Evolutionary conservation across 176 grass and related monocot species (phyloP).

Genomic region (Oryza meridionalis): DNA sequence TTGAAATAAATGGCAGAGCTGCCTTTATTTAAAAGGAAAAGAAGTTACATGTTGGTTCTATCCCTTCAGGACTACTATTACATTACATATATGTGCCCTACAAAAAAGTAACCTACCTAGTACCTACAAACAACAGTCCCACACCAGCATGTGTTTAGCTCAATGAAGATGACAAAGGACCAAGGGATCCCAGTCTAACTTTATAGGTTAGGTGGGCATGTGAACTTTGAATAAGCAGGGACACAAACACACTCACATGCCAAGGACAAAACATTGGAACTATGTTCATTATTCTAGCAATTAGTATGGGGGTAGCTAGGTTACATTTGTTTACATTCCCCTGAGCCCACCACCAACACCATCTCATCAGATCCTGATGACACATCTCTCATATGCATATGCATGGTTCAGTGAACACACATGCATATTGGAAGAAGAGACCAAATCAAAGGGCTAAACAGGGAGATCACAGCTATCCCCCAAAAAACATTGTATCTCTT

Average conservation of each 20-base stretch:
- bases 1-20: too few relatives aligned
- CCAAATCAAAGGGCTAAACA: neutral
- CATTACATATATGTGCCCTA: neutral
- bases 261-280: conserved; percentile 25
- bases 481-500: neutral
- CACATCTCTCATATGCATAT: conserved; percentile 30
- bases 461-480: neutral
- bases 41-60: too few relatives aligned
- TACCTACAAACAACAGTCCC: neutral
- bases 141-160: neutral
- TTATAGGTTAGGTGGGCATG: conserved; percentile 34
- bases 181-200: neutral
- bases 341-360: too few relatives aligned
- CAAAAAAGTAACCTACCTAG: neutral
- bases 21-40: too few relatives aligned
- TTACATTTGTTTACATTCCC: conserved; percentile 25
- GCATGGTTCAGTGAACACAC: conserved; percentile 38
- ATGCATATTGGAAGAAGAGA: conserved; percentile 25
- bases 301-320: conserved; percentile 8
- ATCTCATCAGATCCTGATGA: neutral
- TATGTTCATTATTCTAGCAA: conserved; percentile 29
- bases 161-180: neutral
- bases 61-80: neutral
- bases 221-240: conserved; percentile 18
- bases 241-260: neutral